phyloP scores from a whole-genome alignment of 768 basidiomycete genomes.

The Xerocomellus intermedius region DNA sequence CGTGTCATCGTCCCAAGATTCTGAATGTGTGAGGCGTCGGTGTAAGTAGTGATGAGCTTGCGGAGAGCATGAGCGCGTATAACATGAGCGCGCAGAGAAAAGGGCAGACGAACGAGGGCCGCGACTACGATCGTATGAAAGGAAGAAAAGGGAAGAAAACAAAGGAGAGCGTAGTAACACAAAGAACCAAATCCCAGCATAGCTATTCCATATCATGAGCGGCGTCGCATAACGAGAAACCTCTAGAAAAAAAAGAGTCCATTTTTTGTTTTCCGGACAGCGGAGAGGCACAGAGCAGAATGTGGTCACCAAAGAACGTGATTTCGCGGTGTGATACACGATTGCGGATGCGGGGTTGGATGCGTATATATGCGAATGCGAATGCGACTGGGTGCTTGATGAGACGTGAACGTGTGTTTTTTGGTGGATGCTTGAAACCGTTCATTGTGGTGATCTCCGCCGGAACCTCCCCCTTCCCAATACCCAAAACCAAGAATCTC shows the following conservation, averaged over 20 bases:
- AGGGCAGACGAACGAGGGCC: neutral
- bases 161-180: conserved; percentile 8
- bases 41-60: neutral
- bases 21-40: neutral
- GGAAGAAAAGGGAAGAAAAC: neutral
- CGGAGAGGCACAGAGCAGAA: neutral
- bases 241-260: conserved; percentile 5
- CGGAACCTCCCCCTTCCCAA: conserved; percentile 15
- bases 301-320: neutral
- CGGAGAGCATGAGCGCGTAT: neutral
- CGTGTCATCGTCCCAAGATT: neutral
- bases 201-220: conserved; percentile 16
- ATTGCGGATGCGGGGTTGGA: neutral
- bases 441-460: neutral
- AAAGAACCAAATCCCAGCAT: conserved; percentile 4
- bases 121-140: neutral
- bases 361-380: conserved; percentile 8
- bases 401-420: neutral
- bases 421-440: conserved; percentile 6
- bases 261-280: conserved; percentile 13
- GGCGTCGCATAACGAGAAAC: conserved; percentile 3
- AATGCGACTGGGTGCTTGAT: conserved; percentile 2
- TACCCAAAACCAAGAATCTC: conserved; percentile 9
- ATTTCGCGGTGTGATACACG: conserved; percentile 4
- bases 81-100: no score